Evolutionary conservation across 352 stramenopile species (phyloP).

Genomic region (Lagenidium giganteum): DNA sequence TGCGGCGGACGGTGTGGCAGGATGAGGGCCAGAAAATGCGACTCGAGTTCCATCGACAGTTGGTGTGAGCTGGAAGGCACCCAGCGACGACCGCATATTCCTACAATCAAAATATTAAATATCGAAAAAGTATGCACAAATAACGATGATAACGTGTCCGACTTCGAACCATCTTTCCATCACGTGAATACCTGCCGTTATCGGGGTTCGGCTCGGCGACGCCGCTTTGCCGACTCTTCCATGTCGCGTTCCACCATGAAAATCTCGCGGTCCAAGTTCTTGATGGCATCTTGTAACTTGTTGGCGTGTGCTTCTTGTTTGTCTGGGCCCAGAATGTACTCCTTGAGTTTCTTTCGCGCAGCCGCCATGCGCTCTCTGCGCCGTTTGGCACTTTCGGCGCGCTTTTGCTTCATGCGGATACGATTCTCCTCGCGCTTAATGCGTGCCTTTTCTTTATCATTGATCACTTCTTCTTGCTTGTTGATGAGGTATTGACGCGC

Average conservation of each 20-base stretch:
- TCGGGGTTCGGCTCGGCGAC: too few species aligned
- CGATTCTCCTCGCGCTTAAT: too few species aligned
- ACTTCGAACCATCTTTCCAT: too few species aligned
- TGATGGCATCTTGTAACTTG: conserved; percentile 23
- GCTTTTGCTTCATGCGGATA: conserved; percentile 7
- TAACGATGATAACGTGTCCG: too few species aligned
- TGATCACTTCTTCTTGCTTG: conserved; percentile 17
- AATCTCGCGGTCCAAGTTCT: conserved; percentile 37
- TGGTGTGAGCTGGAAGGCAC: too few species aligned
- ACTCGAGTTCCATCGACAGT: conserved; percentile 42
- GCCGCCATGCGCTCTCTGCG: conserved; percentile 17
- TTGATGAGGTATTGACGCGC: conserved; percentile 25
- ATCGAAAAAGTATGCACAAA: too few species aligned
- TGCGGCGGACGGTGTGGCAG: conserved; percentile 53
- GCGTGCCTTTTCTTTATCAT: conserved; percentile 14
- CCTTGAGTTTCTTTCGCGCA: conserved; percentile 17
- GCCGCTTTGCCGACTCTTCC: too few species aligned
- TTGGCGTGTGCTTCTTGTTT: conserved; percentile 24
- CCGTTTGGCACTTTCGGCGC: conserved; percentile 8
- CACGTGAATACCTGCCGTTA: too few species aligned
- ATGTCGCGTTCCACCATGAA: conserved; percentile 18
- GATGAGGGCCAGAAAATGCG: conserved; percentile 35
- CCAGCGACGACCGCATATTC: too few species aligned
- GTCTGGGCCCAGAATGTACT: conserved; percentile 16
- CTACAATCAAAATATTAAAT: too few species aligned